A percentile compares a stretch with the other conserved stretches of the same genome.
phyloP scores from a whole-genome alignment of 1,284 basidiomycete genomes.

The Trichosporon faecale region DNA sequence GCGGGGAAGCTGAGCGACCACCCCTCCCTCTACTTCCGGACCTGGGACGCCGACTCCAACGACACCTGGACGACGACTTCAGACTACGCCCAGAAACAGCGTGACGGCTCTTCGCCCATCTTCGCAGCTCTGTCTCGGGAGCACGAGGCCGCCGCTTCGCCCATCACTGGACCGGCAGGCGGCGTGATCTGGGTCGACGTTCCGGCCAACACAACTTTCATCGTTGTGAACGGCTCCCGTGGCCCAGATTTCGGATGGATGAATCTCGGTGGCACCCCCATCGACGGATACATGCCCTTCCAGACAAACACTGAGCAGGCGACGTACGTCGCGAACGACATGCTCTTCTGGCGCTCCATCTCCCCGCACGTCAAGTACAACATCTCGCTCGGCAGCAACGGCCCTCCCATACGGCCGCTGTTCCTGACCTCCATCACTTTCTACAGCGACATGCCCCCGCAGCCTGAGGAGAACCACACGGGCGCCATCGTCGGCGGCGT shows the following conservation, averaged over 20 bases:
- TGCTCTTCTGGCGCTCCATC: not conserved
- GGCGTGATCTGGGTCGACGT: not conserved
- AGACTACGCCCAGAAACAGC: not conserved
- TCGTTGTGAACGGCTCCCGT: not conserved
- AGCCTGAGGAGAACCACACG: not conserved
- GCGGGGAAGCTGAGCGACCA: not conserved
- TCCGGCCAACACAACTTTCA: not conserved
- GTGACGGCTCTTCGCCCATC: not conserved
- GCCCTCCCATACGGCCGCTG: not conserved
- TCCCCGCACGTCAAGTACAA: not conserved
- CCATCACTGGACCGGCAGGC: not conserved
- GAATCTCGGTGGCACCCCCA: not conserved
- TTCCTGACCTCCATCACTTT: not conserved
- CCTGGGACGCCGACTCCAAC: not conserved
- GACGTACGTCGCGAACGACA: not conserved
- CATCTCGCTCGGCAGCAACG: not conserved
- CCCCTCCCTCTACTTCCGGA: not conserved
- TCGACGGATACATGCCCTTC: not conserved
- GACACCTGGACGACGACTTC: not conserved
- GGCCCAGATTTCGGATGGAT: not conserved
- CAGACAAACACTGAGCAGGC: not conserved
- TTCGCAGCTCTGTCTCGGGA: not conserved
- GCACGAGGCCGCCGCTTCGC: not conserved
- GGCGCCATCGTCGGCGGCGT: constrained; percentile 2
- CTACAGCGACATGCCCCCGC: not conserved